Evolutionary conservation across 768 basidiomycete genomes (phyloP).

Genomic region (Auriculariales sp.): DNA sequence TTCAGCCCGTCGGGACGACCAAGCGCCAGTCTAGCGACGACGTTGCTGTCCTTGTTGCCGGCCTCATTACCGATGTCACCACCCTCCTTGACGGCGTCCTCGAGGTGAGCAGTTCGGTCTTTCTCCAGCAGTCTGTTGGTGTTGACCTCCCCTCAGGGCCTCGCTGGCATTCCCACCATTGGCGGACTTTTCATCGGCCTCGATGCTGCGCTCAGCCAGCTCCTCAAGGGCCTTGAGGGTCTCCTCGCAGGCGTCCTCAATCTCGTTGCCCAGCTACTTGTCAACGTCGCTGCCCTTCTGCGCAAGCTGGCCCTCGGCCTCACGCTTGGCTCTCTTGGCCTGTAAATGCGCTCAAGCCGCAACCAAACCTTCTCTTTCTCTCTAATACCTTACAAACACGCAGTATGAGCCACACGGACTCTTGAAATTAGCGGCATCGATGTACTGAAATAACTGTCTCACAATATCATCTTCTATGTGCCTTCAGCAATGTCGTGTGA

Average conservation of each 20-base stretch:
- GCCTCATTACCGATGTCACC: slow-evolving; percentile 13
- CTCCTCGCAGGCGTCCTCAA: slow-evolving; percentile 17
- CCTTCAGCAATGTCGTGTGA: no score
- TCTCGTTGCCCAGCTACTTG: slow-evolving; percentile 12
- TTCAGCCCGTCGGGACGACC: slow-evolving; percentile 4
- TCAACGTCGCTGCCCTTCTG: slow-evolving; percentile 7
- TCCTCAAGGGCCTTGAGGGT: slow-evolving; percentile 14
- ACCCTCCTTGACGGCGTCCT: slow-evolving; percentile 13
- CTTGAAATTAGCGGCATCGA: no score
- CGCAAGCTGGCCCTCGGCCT: slow-evolving; percentile 5
- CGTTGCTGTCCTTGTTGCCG: slow-evolving; percentile 15
- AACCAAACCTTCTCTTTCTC: no score
- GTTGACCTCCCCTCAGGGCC: no score
- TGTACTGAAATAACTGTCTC: no score
- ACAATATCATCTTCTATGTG: no score
- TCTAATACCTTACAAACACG: no score
- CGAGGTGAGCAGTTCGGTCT: no score
- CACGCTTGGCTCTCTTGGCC: slow-evolving; percentile 1
- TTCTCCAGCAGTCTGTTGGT: no score
- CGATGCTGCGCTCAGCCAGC: slow-evolving; percentile 14
- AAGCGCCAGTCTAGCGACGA: slow-evolving; percentile 14
- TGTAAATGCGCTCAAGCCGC: neutral
- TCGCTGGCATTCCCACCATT: slow-evolving; percentile 9
- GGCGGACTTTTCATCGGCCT: slow-evolving; percentile 12
- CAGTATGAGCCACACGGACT: no score